These are phyloP conservation scores for Byssochlamys sp. DNA, from an alignment of 2,329 filamentous ascomycete genomes.

Conservation along the genomic window DNA sequence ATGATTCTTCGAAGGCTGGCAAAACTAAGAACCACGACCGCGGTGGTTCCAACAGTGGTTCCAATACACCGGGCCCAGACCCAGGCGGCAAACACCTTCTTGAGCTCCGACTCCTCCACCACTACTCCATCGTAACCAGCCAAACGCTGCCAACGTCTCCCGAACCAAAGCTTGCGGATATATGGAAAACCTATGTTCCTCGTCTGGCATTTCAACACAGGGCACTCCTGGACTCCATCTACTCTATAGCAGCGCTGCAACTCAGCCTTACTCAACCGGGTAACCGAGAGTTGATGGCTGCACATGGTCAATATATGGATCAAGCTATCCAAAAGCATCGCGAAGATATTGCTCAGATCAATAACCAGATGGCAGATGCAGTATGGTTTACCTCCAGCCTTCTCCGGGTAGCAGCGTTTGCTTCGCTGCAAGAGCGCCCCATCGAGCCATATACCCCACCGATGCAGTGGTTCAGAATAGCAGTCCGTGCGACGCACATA, in stretches of 20 bases:
- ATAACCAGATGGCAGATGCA: slow-evolving; percentile 1
- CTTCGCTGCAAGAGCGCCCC: slow-evolving; percentile 2
- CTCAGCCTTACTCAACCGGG: slow-evolving; percentile 1
- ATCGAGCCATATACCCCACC: slow-evolving; percentile 2
- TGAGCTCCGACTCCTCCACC: slow-evolving; percentile 6
- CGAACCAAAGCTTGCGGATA: slow-evolving; percentile 1
- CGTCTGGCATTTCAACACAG: slow-evolving; percentile 1
- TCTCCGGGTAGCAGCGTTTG: slow-evolving; percentile 1
- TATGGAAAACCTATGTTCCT: slow-evolving; percentile 1
- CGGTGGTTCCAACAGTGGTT: background rate
- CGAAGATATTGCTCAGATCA: slow-evolving; percentile 2
- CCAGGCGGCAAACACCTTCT: slow-evolving; percentile 6
- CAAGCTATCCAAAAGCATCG: slow-evolving; percentile 3
- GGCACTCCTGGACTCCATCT: slow-evolving; percentile 5
- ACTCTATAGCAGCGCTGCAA: slow-evolving; percentile 3
- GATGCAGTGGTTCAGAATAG: slow-evolving; percentile 2
- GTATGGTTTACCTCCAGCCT: slow-evolving; percentile 6
- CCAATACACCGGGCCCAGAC: slow-evolving; percentile 1
- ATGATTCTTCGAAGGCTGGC: background rate
- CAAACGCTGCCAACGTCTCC: slow-evolving; percentile 3
- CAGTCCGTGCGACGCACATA: background rate
- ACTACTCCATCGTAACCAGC: slow-evolving; percentile 2
- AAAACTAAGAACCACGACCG: background rate
- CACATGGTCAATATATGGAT: slow-evolving; percentile 4
- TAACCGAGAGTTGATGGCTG: slow-evolving; percentile 1